Conservation (phyloP, 139 green algal genomes). For the Nannochloris sp. region DNA sequence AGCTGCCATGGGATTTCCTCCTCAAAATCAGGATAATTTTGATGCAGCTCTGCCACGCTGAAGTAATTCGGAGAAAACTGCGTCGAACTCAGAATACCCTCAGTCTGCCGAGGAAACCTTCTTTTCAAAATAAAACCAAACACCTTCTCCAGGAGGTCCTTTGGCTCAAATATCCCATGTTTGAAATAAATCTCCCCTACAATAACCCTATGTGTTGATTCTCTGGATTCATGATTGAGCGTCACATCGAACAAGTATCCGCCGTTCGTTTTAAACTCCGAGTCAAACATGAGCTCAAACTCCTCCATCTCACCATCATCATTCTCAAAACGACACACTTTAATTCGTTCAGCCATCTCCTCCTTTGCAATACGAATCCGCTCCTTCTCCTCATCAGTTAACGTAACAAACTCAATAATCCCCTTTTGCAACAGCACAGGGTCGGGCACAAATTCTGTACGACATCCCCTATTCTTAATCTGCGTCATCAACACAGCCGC, state of each 20-base stretch:
- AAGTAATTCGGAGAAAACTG: conserved; percentile 92
- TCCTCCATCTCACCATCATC: conserved; percentile 10
- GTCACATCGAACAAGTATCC: conserved; percentile 68
- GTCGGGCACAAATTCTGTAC: conserved; percentile 66
- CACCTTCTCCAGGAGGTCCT: conserved; percentile 42
- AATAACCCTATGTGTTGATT: conserved; percentile 65
- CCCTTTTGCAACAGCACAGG: conserved; percentile 54
- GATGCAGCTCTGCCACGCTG: conserved; percentile 51
- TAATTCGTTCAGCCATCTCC: conserved; percentile 16
- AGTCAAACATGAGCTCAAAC: conserved; percentile 22
- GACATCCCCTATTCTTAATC: conserved; percentile 58
- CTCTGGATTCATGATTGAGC: conserved; percentile 27
- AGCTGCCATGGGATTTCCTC: background rate
- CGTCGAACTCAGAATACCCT: conserved; percentile 48
- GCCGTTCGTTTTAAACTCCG: conserved; percentile 59
- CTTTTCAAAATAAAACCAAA: conserved; percentile 54
- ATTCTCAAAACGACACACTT: background rate
- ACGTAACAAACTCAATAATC: conserved; percentile 66
- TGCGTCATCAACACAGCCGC: conserved; percentile 28
- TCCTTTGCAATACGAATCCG: conserved; percentile 21
- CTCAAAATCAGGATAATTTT: conserved; percentile 61
- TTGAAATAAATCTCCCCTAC: conserved; percentile 64
- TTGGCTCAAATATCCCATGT: conserved; percentile 14
- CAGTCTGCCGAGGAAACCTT: conserved; percentile 34
- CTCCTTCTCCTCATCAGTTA: conserved; percentile 38